A percentile compares a stretch with the other conserved stretches of the same genome.
Conservation (phyloP, 371 early-diverging fungal genomes). For the Rhizomucor miehei region DNA sequence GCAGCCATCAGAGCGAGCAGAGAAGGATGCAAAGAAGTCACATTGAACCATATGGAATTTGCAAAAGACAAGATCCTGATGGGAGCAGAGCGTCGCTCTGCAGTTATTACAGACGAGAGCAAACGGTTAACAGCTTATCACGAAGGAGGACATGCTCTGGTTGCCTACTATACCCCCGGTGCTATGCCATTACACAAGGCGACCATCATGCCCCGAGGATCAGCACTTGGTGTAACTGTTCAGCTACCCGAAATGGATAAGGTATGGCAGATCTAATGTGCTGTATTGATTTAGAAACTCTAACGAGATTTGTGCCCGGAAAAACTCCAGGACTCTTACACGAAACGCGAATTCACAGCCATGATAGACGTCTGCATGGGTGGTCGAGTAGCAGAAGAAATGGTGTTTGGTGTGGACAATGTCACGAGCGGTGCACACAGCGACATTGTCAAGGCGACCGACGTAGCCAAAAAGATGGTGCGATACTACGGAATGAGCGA, state of each 20-base stretch:
- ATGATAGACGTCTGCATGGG: conserved; percentile 97
- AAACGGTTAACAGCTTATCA: conserved; percentile 94
- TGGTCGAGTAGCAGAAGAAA: conserved; percentile 94
- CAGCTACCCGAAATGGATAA: conserved; percentile 96
- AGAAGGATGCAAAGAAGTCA: conserved; percentile 66
- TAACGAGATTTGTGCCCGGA: background rate
- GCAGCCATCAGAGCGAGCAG: conserved; percentile 94
- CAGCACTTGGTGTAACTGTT: conserved; percentile 88
- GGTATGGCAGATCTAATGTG: conserved; percentile 20
- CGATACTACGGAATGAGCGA: conserved; percentile 93
- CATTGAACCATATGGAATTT: conserved; percentile 83
- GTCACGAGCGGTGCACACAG: conserved; percentile 93
- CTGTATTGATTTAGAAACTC: background rate
- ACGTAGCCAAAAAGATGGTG: conserved; percentile 91
- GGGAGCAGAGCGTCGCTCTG: conserved; percentile 93
- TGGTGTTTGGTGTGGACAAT: conserved; percentile 90
- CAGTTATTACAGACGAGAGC: conserved; percentile 86
- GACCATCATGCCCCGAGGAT: conserved; percentile 96
- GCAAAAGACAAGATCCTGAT: conserved; percentile 98
- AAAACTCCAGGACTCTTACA: conserved; percentile 68
- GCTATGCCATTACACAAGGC: conserved; percentile 98
- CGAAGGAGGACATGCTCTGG: conserved; percentile 97
- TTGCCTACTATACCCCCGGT: conserved; percentile 92
- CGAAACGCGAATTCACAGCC: conserved; percentile 82
- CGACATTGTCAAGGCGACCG: conserved; percentile 91